phyloP scores from a whole-genome alignment of 768 basidiomycete genomes.

The Ephemerocybe angulata region DNA sequence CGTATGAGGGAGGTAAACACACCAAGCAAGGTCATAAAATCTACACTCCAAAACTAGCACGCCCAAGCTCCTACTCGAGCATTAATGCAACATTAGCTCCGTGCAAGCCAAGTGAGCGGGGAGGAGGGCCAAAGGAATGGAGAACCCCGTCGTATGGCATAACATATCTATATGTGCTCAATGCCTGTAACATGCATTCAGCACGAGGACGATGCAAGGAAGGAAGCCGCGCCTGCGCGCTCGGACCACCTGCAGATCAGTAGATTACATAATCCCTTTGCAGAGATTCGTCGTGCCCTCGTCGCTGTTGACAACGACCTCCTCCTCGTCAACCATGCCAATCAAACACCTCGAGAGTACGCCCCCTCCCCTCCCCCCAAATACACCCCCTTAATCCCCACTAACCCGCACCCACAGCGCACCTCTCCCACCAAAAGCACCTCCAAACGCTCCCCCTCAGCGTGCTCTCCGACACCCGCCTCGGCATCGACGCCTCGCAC shows the following conservation, averaged over 20 bases:
- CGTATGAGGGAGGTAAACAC: too few relatives aligned
- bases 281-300: slow-evolving; percentile 18
- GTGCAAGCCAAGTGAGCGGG: too few relatives aligned
- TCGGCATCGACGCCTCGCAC: slow-evolving; percentile 94
- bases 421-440: slow-evolving; percentile 85
- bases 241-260: background rate
- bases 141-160: too few relatives aligned
- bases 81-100: too few relatives aligned
- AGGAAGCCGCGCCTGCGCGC: background rate
- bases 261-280: slow-evolving; percentile 28
- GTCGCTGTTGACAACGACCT: slow-evolving; percentile 35
- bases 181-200: too few relatives aligned
- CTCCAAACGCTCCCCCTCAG: slow-evolving; percentile 77
- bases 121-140: too few relatives aligned
- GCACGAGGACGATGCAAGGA: too few relatives aligned
- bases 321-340: slow-evolving; percentile 49
- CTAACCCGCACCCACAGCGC: slow-evolving; percentile 52
- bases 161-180: too few relatives aligned
- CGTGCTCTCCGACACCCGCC: slow-evolving; percentile 83
- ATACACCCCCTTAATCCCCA: slow-evolving; percentile 7
- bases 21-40: too few relatives aligned
- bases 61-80: too few relatives aligned
- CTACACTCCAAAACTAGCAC: too few relatives aligned
- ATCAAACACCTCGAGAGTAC: slow-evolving; percentile 82
- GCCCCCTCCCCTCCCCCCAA: slow-evolving; percentile 18